Evolutionary conservation across 2,329 filamentous ascomycete species (phyloP).

Genomic region (Diaporthe destruens): DNA sequence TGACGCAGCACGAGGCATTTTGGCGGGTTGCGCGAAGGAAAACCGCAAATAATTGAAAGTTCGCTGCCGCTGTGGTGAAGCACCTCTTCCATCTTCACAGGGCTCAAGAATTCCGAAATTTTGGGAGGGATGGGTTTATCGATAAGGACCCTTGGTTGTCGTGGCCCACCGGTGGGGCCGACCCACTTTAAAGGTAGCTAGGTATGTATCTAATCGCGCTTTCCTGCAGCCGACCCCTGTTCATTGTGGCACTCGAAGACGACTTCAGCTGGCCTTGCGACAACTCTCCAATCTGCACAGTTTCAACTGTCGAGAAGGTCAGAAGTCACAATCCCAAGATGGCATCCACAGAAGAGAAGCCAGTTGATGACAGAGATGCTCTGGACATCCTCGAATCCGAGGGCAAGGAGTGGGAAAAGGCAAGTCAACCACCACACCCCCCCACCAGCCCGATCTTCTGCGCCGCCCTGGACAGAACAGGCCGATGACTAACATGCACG

Average conservation of each 20-base stretch:
- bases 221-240: conserved; percentile 18
- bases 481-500: background rate
- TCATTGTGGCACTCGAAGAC: conserved; percentile 8
- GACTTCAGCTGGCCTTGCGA: conserved; percentile 32
- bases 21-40: conserved; percentile 6
- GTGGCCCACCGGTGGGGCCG: background rate
- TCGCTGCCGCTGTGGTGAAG: background rate
- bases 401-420: conserved; percentile 92
- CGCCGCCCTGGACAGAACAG: background rate
- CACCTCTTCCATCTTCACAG: background rate
- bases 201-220: background rate
- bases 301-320: conserved; percentile 41
- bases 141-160: conserved; percentile 23
- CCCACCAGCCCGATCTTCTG: background rate
- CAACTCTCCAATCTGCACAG: conserved; percentile 25
- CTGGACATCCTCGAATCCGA: conserved; percentile 86
- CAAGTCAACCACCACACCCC: conserved; percentile 50
- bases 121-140: conserved; percentile 27
- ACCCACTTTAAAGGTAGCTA: conserved; percentile 21
- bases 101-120: conserved; percentile 15
- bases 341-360: conserved; percentile 67
- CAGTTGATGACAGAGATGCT: conserved; percentile 66
- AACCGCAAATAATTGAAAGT: no score
- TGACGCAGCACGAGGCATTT: conserved; percentile 82
- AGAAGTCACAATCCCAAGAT: conserved; percentile 39